A percentile compares a stretch with the other conserved stretches of the same genome.
Evolutionary conservation across 371 early-diverging fungal genomes (phyloP).

Genomic region (Zychaea mexicana): DNA sequence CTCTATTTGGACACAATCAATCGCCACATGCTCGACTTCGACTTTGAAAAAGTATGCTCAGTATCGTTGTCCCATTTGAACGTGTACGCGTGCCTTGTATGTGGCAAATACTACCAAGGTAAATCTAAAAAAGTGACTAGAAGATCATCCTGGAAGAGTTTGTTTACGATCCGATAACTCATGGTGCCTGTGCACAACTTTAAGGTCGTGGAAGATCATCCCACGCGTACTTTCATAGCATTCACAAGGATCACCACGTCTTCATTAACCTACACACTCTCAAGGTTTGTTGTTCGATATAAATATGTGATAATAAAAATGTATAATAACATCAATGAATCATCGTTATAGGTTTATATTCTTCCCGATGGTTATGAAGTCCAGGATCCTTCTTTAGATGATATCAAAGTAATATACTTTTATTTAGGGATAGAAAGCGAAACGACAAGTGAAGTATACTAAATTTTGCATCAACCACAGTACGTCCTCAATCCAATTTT

Average conservation of each 20-base stretch:
- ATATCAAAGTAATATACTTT: slow-evolving; percentile 74
- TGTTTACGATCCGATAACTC: no score
- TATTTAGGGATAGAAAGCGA: neutral
- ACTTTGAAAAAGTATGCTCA: slow-evolving; percentile 96
- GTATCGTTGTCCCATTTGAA: slow-evolving; percentile 92
- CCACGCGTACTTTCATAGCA: slow-evolving; percentile 95
- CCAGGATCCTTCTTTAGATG: slow-evolving; percentile 82
- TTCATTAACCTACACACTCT: slow-evolving; percentile 91
- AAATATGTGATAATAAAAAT: neutral
- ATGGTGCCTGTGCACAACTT: no score
- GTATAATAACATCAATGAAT: neutral
- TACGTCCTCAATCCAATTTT: slow-evolving; percentile 86
- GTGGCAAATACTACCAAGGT: slow-evolving; percentile 97
- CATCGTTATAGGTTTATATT: slow-evolving; percentile 69
- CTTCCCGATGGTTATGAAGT: slow-evolving; percentile 96
- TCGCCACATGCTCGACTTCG: slow-evolving; percentile 94
- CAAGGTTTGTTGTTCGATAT: slow-evolving; percentile 49
- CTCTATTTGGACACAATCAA: slow-evolving; percentile 73
- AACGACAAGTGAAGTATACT: neutral
- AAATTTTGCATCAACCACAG: slow-evolving; percentile 35
- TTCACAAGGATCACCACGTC: slow-evolving; percentile 96
- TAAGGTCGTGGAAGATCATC: slow-evolving; percentile 86
- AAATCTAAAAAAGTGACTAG: slow-evolving; percentile 5
- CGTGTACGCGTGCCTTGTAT: slow-evolving; percentile 96
- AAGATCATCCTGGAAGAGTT: no score